A percentile compares a stretch with the other conserved stretches of the same genome.
Evolutionary conservation across 768 basidiomycete genomes (phyloP).

Genomic region (Lepiota venenata): DNA sequence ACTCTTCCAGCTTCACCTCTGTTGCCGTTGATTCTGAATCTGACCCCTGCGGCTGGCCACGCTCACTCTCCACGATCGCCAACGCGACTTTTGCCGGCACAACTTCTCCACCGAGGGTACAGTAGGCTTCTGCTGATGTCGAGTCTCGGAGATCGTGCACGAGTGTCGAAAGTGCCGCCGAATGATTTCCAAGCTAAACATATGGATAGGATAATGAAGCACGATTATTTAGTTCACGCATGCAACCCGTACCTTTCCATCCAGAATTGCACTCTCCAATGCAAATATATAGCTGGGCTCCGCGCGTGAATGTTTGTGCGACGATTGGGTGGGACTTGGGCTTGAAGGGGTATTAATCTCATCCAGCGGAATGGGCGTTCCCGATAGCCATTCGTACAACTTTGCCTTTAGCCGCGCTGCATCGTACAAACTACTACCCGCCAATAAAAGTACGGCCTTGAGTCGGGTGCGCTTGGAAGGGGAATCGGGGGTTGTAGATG

Average conservation of each 20-base stretch:
- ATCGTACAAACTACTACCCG: constrained; percentile 73
- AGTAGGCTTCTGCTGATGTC: constrained; percentile 82
- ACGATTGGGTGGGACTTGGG: no score
- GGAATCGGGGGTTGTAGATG: constrained; percentile 81
- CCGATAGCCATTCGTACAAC: constrained; percentile 25
- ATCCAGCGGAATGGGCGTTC: background rate
- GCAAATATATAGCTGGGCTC: constrained; percentile 50
- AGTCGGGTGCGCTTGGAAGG: constrained; percentile 69
- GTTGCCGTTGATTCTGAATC: background rate
- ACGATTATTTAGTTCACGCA: no score
- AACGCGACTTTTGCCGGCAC: constrained; percentile 58
- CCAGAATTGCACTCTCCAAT: constrained; percentile 74
- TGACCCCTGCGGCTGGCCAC: no score
- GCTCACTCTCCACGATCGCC: constrained; percentile 35
- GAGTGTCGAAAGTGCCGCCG: constrained; percentile 60
- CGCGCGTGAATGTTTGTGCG: background rate
- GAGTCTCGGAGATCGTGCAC: constrained; percentile 70
- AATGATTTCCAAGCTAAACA: constrained; percentile 49
- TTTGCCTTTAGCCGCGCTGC: constrained; percentile 39
- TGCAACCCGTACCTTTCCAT: constrained; percentile 59
- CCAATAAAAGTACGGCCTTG: constrained; percentile 75
- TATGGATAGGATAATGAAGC: no score
- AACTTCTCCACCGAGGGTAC: constrained; percentile 74
- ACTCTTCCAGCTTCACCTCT: constrained; percentile 45
- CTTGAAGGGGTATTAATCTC: no score